Conservation (phyloP, 106 monocot species). For the Allium fistulosum region DNA sequence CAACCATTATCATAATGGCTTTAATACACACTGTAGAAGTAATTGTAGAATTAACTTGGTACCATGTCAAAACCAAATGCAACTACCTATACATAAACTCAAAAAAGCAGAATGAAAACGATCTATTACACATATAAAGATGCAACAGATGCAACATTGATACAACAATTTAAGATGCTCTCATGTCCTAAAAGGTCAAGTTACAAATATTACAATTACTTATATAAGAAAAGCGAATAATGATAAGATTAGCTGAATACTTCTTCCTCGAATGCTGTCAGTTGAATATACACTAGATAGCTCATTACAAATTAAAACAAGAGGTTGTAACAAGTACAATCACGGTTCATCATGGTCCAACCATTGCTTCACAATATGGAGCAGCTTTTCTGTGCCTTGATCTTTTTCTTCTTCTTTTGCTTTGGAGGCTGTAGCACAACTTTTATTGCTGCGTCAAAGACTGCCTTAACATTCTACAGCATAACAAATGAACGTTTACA, state of each 20-base stretch:
- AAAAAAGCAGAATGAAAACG: too few relatives aligned
- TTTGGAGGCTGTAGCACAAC: constrained; percentile 68
- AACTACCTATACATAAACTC: too few relatives aligned
- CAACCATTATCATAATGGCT: too few relatives aligned
- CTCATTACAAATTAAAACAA: constrained; percentile 2
- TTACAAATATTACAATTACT: constrained; percentile 1
- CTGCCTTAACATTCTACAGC: constrained; percentile 50
- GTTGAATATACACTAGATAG: constrained; percentile 4
- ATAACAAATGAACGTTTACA: neutral
- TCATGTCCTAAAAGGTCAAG: constrained; percentile 4
- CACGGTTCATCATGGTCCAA: neutral
- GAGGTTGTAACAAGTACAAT: neutral
- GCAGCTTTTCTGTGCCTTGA: constrained; percentile 47
- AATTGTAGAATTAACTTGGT: too few relatives aligned
- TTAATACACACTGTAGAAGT: too few relatives aligned
- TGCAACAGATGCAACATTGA: neutral
- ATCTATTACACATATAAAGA: too few relatives aligned
- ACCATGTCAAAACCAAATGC: too few relatives aligned
- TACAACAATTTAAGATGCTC: constrained; percentile 4
- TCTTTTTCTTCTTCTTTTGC: constrained; percentile 54
- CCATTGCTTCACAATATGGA: constrained; percentile 43
- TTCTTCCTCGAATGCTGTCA: too few relatives aligned
- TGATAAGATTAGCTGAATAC: neutral
- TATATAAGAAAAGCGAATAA: neutral
- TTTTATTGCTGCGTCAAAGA: constrained; percentile 61